A percentile compares a stretch with the other conserved stretches of the same genome.
Evolutionary conservation across 441 rosid genomes (phyloP).

Genomic region (Metrosideros polymorpha): DNA sequence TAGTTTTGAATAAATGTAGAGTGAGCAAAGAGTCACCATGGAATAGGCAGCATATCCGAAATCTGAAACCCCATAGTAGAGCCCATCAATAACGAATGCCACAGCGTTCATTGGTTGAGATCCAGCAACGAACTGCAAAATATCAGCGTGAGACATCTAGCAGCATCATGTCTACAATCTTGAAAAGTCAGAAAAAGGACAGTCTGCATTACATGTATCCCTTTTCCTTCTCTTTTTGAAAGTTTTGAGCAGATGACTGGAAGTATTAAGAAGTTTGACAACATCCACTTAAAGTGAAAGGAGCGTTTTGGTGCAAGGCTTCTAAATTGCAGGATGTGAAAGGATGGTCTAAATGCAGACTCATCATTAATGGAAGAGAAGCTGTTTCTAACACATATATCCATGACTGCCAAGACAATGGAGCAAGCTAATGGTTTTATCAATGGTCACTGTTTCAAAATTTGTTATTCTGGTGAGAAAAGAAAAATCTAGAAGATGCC

Average conservation of each 20-base stretch:
- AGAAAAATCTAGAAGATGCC: not conserved
- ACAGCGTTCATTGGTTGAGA: slow-evolving; percentile 90
- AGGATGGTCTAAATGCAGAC: not conserved
- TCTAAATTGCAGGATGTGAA: not conserved
- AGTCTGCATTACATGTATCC: not conserved
- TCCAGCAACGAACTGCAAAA: slow-evolving; percentile 85
- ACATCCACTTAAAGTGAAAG: not conserved
- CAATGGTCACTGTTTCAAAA: not conserved
- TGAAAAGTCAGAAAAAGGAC: not conserved
- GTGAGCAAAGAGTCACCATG: slow-evolving; percentile 38
- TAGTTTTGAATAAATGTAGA: not conserved
- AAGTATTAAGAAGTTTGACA: not conserved
- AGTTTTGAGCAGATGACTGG: not conserved
- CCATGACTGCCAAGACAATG: not conserved
- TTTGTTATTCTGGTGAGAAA: not conserved
- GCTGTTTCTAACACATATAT: not conserved
- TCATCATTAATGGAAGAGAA: not conserved
- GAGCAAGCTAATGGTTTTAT: not conserved
- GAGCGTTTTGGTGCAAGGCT: not conserved
- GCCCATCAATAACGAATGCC: slow-evolving; percentile 90
- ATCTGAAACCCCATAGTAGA: slow-evolving; percentile 92
- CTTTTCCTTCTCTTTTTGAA: not conserved
- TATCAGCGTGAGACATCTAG: not conserved
- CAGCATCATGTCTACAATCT: not conserved
- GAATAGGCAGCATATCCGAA: slow-evolving; percentile 85